A percentile compares a stretch with the other conserved stretches of the same genome.
Conservation (phyloP, 768 basidiomycete genomes). For the Dioszegia hungarica region DNA sequence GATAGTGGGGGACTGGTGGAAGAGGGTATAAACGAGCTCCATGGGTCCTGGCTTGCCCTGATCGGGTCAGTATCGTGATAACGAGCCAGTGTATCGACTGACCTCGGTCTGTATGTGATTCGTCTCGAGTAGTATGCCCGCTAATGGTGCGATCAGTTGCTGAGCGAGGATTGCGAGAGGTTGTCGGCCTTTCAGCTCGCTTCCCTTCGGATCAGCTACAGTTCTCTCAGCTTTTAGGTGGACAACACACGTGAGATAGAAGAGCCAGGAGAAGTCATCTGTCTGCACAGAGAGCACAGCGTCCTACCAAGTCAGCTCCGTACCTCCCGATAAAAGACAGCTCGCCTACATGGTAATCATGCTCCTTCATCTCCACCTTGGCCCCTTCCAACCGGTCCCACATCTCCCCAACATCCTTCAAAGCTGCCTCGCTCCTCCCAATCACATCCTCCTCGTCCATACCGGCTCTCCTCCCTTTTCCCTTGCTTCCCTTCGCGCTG, state of each 20-base stretch:
- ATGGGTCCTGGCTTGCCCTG: neutral
- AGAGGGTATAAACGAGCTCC: neutral
- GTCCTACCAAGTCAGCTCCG: slow-evolving; percentile 13
- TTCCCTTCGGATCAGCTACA: neutral
- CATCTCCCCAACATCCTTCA: slow-evolving; percentile 13
- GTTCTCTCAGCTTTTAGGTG: neutral
- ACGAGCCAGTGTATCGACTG: neutral
- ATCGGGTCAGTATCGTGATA: neutral
- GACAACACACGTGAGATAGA: slow-evolving; percentile 19
- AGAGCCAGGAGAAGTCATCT: slow-evolving; percentile 28
- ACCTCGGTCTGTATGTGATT: neutral
- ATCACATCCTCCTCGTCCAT: slow-evolving; percentile 18
- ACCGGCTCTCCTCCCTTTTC: neutral
- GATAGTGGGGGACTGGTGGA: neutral
- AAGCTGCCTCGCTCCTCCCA: slow-evolving; percentile 9
- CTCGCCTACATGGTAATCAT: slow-evolving; percentile 25
- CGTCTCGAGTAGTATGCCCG: neutral
- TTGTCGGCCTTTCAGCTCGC: slow-evolving; percentile 18
- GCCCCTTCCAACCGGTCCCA: slow-evolving; percentile 22
- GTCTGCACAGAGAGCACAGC: slow-evolving; percentile 7
- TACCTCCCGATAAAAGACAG: neutral
- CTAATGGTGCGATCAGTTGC: slow-evolving; percentile 14
- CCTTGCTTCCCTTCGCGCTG: neutral
- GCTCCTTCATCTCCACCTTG: slow-evolving; percentile 14
- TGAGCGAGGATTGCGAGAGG: slow-evolving; percentile 6